phyloP scores from a whole-genome alignment of 257 asterid genomes.

The Cinchona pubescens region DNA sequence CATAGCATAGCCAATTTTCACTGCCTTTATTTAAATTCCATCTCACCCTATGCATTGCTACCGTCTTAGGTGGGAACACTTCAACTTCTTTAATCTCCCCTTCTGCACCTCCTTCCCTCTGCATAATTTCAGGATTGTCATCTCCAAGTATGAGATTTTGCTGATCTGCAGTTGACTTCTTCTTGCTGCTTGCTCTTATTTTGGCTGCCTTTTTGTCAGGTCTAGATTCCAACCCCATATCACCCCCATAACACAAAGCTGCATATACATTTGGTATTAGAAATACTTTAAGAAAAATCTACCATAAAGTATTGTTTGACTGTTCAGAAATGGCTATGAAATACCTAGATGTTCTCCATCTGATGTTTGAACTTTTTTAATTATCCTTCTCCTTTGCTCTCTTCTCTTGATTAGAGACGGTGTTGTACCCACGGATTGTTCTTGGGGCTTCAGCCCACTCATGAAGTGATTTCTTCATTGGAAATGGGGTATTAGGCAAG shows the following conservation, averaged over 20 bases:
- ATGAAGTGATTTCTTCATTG: conserved; percentile 27
- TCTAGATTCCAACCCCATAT: conserved; percentile 25
- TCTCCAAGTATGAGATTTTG: conserved; percentile 7
- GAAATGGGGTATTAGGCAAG: conserved; percentile 35
- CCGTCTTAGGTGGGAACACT: conserved; percentile 55
- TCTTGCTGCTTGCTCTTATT: conserved; percentile 22
- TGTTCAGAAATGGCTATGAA: background rate
- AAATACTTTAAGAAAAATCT: background rate
- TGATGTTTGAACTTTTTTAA: conserved; percentile 10
- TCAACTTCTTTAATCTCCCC: conserved; percentile 23
- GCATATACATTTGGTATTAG: conserved; percentile 15
- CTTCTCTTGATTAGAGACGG: conserved; percentile 35
- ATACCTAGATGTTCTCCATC: conserved; percentile 32
- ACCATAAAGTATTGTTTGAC: background rate
- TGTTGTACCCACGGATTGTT: conserved; percentile 39
- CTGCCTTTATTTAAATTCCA: conserved; percentile 85
- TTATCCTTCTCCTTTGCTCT: conserved; percentile 28
- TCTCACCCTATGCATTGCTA: conserved; percentile 74
- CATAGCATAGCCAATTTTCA: conserved; percentile 82
- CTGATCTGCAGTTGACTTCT: conserved; percentile 17
- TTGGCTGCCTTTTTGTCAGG: conserved; percentile 17
- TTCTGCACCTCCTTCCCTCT: conserved; percentile 10
- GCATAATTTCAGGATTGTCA: conserved; percentile 5
- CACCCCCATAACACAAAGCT: conserved; percentile 33
- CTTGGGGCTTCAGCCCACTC: conserved; percentile 35